phyloP scores from a whole-genome alignment of 1,139 yeast genomes.

The Saccharomyces hybrid region DNA sequence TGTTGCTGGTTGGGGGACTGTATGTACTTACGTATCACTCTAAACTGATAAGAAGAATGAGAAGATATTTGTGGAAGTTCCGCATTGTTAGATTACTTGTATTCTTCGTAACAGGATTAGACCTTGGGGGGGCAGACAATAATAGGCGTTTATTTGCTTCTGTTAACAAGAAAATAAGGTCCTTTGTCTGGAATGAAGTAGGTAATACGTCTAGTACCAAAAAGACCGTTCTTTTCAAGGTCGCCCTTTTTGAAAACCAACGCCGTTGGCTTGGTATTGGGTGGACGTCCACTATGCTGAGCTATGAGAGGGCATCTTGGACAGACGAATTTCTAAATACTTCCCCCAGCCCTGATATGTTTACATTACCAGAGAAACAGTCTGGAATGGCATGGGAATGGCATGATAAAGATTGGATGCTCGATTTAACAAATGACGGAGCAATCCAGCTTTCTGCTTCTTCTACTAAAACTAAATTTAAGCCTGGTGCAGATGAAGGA shows the following conservation, averaged over 20 bases:
- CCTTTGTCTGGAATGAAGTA: constrained; percentile 9
- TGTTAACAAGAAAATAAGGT: constrained; percentile 25
- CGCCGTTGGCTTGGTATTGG: constrained; percentile 97
- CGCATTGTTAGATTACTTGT: constrained; percentile 60
- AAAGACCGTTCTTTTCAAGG: constrained; percentile 77
- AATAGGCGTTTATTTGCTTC: constrained; percentile 27
- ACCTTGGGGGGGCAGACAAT: constrained; percentile 52
- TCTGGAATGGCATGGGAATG: constrained; percentile 82
- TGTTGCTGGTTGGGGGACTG: constrained; percentile 54
- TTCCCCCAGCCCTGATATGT: constrained; percentile 65
- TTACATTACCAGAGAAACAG: constrained; percentile 68
- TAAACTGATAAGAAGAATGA: constrained; percentile 65
- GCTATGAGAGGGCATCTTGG: constrained; percentile 94
- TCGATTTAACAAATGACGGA: constrained; percentile 85
- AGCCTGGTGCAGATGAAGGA: constrained; percentile 77
- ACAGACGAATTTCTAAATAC: constrained; percentile 92
- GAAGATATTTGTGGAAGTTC: constrained; percentile 78
- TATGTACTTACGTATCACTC: constrained; percentile 78
- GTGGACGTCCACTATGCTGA: constrained; percentile 86
- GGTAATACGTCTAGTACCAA: constrained; percentile 16
- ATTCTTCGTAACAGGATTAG: constrained; percentile 82
- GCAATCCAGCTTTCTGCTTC: constrained; percentile 62
- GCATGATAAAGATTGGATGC: constrained; percentile 88
- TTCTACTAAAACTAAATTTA: constrained; percentile 64
- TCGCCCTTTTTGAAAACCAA: constrained; percentile 91